Evolutionary conservation across 345 rosid species (phyloP).

Genomic region (Gossypium bickii): DNA sequence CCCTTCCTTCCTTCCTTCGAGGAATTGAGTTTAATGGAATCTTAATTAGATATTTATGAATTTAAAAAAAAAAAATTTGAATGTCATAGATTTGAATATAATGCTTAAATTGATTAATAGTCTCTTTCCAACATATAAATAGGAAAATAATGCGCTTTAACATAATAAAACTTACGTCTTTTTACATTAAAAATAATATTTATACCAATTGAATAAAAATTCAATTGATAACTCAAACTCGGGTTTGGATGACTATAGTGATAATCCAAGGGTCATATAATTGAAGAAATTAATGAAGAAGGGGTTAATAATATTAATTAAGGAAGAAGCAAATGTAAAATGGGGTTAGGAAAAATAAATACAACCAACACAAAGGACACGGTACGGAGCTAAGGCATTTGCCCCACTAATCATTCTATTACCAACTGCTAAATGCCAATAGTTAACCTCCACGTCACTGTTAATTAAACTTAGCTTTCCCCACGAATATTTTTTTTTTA

Average conservation of each 20-base stretch:
- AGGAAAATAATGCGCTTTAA: rapidly evolving
- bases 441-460: constrained; percentile 26
- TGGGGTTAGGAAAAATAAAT: background rate
- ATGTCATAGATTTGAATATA: too few species aligned
- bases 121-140: rapidly evolving
- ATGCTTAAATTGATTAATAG: too few species aligned
- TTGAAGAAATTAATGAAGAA: constrained; percentile 10
- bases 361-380: constrained; percentile 39
- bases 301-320: background rate
- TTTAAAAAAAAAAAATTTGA: too few species aligned
- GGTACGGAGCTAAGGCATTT: constrained; percentile 8
- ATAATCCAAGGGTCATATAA: constrained; percentile 24
- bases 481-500: constrained; percentile 27
- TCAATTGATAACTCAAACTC: background rate
- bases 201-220: too few species aligned
- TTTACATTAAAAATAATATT: too few species aligned
- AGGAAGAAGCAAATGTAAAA: constrained; percentile 2
- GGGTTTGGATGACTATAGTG: constrained; percentile 10
- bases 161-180: rapidly evolving
- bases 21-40: constrained; percentile 24
- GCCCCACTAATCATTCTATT: constrained; percentile 38
- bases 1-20: constrained; percentile 1
- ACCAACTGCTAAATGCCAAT: constrained; percentile 31
- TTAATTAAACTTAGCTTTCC: constrained; percentile 22
- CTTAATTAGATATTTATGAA: background rate